Evolutionary conservation across 345 rosid genomes (phyloP).

Genomic region (Hypericum androsaemum): DNA sequence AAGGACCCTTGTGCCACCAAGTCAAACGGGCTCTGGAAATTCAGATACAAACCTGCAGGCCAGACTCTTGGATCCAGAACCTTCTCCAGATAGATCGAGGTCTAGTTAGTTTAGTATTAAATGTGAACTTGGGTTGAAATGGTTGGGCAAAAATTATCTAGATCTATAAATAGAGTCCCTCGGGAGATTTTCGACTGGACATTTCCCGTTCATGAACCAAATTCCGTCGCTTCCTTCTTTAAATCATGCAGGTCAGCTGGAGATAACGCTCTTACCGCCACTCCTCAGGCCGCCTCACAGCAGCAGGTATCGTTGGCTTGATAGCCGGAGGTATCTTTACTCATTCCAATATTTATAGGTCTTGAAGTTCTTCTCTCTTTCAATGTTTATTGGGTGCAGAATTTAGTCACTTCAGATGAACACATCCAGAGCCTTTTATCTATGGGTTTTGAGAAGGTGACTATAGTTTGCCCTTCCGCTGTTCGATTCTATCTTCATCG

Average conservation of each 20-base stretch:
- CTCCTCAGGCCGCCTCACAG: constrained; percentile 20
- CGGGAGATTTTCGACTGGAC: background rate
- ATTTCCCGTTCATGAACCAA: background rate
- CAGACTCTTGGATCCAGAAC: constrained; percentile 60
- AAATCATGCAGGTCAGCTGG: constrained; percentile 26
- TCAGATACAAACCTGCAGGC: constrained; percentile 68
- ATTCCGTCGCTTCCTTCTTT: constrained; percentile 6
- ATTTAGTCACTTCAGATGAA: constrained; percentile 42
- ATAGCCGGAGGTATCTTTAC: background rate
- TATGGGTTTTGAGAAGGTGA: constrained; percentile 87
- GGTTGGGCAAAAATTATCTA: no score
- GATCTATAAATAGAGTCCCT: background rate
- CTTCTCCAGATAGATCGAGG: constrained; percentile 27
- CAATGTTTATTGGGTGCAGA: constrained; percentile 24
- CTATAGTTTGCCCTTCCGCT: background rate
- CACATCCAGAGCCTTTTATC: constrained; percentile 73
- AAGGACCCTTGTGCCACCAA: constrained; percentile 54
- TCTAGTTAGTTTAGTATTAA: constrained; percentile 20
- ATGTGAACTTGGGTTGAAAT: no score
- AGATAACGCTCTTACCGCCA: constrained; percentile 23
- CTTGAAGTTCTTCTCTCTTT: constrained; percentile 6
- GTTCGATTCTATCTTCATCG: no score
- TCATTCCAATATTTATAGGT: constrained; percentile 3
- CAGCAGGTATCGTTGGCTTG: constrained; percentile 34
- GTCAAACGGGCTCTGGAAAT: constrained; percentile 32